Evolutionary conservation across 306 rosid genomes (phyloP).

Genomic region (Prunus mume): DNA sequence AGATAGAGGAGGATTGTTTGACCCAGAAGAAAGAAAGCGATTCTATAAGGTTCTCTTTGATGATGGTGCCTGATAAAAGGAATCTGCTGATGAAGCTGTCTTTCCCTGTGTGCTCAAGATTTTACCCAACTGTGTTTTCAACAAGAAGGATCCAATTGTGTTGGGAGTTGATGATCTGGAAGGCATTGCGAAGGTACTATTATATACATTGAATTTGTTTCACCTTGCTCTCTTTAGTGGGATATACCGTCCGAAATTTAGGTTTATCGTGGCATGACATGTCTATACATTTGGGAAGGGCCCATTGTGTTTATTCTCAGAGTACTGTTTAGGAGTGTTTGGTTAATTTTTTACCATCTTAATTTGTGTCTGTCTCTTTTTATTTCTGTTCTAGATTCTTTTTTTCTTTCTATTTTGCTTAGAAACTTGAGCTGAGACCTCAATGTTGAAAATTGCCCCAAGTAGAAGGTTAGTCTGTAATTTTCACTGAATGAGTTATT

Average conservation of each 20-base stretch:
- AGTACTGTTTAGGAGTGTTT: neutral
- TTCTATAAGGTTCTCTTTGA: slow-evolving; percentile 79
- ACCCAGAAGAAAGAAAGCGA: slow-evolving; percentile 87
- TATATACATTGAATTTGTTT: neutral
- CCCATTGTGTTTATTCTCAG: neutral
- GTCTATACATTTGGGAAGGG: neutral
- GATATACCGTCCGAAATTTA: slow-evolving; percentile 9
- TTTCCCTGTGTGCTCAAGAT: slow-evolving; percentile 83
- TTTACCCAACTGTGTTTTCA: slow-evolving; percentile 82
- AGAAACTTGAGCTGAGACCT: neutral
- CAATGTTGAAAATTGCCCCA: neutral
- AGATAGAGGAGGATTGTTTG: slow-evolving; percentile 61
- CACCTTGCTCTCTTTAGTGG: neutral
- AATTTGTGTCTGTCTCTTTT: neutral
- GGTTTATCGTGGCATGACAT: neutral
- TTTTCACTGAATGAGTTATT: neutral
- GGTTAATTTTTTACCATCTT: neutral
- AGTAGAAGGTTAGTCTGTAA: neutral
- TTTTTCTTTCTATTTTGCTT: neutral
- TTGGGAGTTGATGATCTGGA: slow-evolving; percentile 93
- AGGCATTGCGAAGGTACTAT: slow-evolving; percentile 80
- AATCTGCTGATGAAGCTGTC: slow-evolving; percentile 89
- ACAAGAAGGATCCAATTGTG: slow-evolving; percentile 95
- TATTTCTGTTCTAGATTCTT: neutral
- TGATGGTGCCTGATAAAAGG: slow-evolving; percentile 62